Percentiles rank a stretch among this genome's conserved stretches.
Conservation (phyloP, 495 filamentous ascomycete genomes). For the Penicillium verhagenii region DNA sequence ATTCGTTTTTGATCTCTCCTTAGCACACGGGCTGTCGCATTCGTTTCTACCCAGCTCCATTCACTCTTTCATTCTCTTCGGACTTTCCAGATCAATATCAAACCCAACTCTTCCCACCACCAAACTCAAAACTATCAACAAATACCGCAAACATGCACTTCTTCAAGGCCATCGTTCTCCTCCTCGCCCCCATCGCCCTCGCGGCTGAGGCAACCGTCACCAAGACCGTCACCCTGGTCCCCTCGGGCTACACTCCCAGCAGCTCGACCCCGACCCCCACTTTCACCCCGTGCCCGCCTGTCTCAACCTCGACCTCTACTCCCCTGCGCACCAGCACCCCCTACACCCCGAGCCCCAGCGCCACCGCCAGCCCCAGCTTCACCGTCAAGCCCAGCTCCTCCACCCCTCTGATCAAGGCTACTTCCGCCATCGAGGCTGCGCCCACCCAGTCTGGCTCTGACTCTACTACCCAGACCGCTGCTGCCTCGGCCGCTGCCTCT, state of each 20-base stretch:
- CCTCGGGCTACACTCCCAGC: constrained; percentile 28
- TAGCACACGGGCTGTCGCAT: constrained; percentile 36
- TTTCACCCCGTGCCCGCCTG: constrained; percentile 22
- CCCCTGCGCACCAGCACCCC: constrained; percentile 20
- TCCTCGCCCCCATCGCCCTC: constrained; percentile 34
- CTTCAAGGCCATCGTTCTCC: constrained; percentile 34
- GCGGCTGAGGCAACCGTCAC: constrained; percentile 30
- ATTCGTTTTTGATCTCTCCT: constrained; percentile 21
- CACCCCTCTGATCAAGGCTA: background rate
- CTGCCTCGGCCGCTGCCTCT: constrained; percentile 27
- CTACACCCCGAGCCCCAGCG: constrained; percentile 3
- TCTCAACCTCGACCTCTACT: constrained; percentile 20
- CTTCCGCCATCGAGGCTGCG: background rate
- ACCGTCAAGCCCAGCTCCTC: constrained; percentile 1
- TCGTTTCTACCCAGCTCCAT: constrained; percentile 38
- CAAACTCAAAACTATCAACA: background rate
- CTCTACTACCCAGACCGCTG: constrained; percentile 11
- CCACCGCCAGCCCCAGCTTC: background rate
- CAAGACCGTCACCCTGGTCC: constrained; percentile 33
- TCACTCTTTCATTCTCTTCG: constrained; percentile 30
- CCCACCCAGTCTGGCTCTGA: constrained; percentile 8
- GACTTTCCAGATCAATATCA: background rate
- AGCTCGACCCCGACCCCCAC: constrained; percentile 23
- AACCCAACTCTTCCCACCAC: constrained; percentile 10
- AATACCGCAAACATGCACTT: constrained; percentile 33